Conservation (phyloP, 225 moss, liverwort and hornwort genomes). For the Marchantia paleacea region DNA sequence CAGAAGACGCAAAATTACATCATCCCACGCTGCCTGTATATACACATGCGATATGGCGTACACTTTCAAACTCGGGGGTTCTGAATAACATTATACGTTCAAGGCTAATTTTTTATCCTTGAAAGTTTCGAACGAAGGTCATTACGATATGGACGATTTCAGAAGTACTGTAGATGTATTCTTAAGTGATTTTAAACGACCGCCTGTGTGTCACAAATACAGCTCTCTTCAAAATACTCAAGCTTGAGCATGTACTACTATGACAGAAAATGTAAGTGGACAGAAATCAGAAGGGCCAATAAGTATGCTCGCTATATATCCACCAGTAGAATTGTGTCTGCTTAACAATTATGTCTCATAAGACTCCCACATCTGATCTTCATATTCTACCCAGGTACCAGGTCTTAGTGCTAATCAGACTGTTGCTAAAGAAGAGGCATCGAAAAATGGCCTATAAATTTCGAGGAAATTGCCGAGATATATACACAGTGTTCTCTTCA, state of each 20-base stretch:
- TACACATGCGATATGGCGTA: neutral
- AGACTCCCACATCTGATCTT: neutral
- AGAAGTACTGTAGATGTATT: neutral
- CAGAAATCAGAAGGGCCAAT: no score
- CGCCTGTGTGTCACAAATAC: neutral
- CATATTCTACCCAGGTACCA: neutral
- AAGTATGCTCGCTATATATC: no score
- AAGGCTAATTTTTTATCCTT: neutral
- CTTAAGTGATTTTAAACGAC: neutral
- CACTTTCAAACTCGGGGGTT: neutral
- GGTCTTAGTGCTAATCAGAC: no score
- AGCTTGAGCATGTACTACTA: no score
- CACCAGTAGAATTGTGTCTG: no score
- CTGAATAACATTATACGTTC: neutral
- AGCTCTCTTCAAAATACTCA: no score
- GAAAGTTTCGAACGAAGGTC: neutral
- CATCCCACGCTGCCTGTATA: constrained; percentile 75
- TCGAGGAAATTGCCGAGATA: no score
- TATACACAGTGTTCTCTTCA: no score
- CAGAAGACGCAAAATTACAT: constrained; percentile 55
- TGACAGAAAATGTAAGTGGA: no score
- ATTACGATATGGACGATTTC: neutral
- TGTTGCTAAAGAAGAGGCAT: no score
- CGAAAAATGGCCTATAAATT: no score
- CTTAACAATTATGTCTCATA: no score